Base-by-base conservation (phyloP, 352 stramenopile genomes). In the Globisporangium emineosum region DNA sequence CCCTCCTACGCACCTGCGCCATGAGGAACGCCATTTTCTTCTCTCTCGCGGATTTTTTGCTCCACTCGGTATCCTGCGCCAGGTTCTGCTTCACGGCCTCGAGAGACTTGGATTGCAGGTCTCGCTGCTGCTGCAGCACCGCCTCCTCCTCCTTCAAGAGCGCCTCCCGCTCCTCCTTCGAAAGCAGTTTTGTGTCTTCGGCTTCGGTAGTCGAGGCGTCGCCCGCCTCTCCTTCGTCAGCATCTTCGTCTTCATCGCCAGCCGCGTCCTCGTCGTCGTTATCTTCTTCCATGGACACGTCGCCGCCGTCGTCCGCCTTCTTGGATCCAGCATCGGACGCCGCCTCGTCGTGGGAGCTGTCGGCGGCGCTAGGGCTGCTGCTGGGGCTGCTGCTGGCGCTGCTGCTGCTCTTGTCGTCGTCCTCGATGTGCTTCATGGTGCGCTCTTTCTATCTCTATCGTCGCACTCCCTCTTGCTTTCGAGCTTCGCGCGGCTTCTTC, bases 21-120 rank as follows among this genome's bases (percentile, higher is more conserved):
- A 95, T 95, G n/a, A 95, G 70, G 62, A 95, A 95, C 43, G 78
- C 79, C 81, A 95, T 88, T 59, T 89, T 90, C 71, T 85, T 83
- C 62, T 95, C 79, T 1, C 70, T n/a, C 12, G 69, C 67, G 2
- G 72, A 69, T 66, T 91, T 91, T 25, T 68, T 68, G 21, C 50
- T 58, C 72, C 68, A 88, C 2, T 80, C 77, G 23, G 65, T 65
- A 53, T 91, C 81, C 47, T 89, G 74, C 49, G 72, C 66, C 7
- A 93, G 56, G 17, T 57, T 77, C 67, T 92, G 75, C 58, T 86
- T 86, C 23, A 95, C 75, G 6, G 78, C 77, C 60, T 86, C 84
- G 19, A 95, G 71, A 9, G 83, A 86, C 62, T 92, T 90, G 70
- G 43, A 76, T 69, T 95, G 87, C 40, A 74, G 79, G 60, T 93